A percentile compares a stretch with the other conserved stretches of the same genome.
phyloP scores from a whole-genome alignment of 1,284 basidiomycete species.

The Naganishia sp. region DNA sequence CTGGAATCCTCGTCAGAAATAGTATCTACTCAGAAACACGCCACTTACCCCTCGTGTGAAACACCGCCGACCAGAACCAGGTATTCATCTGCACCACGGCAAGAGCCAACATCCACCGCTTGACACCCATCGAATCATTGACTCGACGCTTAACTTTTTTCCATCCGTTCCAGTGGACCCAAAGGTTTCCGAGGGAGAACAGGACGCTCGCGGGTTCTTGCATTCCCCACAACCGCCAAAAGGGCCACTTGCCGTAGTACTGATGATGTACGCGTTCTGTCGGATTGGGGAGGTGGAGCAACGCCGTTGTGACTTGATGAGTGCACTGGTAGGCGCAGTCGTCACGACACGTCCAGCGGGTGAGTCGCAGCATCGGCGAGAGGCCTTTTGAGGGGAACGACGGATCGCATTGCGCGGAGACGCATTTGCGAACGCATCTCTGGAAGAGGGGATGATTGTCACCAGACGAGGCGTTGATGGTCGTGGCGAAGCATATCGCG shows the following conservation, averaged over 20 bases:
- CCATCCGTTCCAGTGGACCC: slow-evolving; percentile 66
- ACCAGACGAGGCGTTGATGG: slow-evolving; percentile 59
- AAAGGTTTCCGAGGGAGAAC: slow-evolving; percentile 84
- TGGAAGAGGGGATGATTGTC: slow-evolving; percentile 63
- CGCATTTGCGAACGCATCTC: slow-evolving; percentile 60
- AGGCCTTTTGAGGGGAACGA: slow-evolving; percentile 54
- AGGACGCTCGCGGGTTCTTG: slow-evolving; percentile 92
- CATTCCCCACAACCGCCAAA: slow-evolving; percentile 77
- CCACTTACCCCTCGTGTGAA: slow-evolving; percentile 80
- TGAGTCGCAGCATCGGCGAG: slow-evolving; percentile 58
- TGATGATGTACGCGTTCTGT: slow-evolving; percentile 61
- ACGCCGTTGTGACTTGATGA: slow-evolving; percentile 72
- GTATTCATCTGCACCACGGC: slow-evolving; percentile 78
- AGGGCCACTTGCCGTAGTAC: slow-evolving; percentile 97
- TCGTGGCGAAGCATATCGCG: slow-evolving; percentile 30
- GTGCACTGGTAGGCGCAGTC: slow-evolving; percentile 89
- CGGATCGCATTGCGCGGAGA: slow-evolving; percentile 30
- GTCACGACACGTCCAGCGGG: slow-evolving; percentile 72
- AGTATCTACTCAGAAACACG: no score
- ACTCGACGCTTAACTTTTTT: slow-evolving; percentile 60
- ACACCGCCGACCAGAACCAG: slow-evolving; percentile 90
- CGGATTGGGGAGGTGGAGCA: slow-evolving; percentile 45
- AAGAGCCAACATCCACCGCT: slow-evolving; percentile 68
- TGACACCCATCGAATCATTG: slow-evolving; percentile 60
- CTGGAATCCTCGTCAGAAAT: slow-evolving; percentile 54